phyloP scores from a whole-genome alignment of 805 yeast species.

The Limtongozyma cylindracea region DNA sequence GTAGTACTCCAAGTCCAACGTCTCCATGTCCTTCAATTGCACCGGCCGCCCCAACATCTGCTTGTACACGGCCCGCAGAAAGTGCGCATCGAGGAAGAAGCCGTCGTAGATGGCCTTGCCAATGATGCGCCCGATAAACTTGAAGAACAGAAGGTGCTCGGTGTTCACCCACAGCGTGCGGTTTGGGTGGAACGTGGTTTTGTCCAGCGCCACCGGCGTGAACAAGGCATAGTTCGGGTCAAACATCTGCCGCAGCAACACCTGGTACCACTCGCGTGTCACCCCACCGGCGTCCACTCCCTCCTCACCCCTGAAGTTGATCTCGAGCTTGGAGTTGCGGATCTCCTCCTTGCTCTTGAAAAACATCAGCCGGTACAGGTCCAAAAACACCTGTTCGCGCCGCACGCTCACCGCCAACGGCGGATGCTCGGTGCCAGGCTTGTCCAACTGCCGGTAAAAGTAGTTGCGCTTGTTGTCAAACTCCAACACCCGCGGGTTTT shows the following conservation, averaged over 20 bases:
- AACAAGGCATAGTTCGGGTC: conserved; percentile 88
- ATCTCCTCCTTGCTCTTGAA: conserved; percentile 57
- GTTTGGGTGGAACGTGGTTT: conserved; percentile 88
- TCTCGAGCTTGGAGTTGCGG: conserved; percentile 44
- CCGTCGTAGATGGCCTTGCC: conserved; percentile 87
- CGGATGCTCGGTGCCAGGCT: conserved; percentile 14
- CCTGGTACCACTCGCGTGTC: conserved; percentile 94
- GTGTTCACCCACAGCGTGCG: conserved; percentile 82
- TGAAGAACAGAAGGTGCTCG: conserved; percentile 78
- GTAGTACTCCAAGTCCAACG: conserved; percentile 75
- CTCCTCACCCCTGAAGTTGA: conserved; percentile 76
- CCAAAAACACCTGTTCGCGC: conserved; percentile 79
- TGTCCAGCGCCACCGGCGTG: conserved; percentile 75
- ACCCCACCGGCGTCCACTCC: conserved; percentile 99
- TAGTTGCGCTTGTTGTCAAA: conserved; percentile 83
- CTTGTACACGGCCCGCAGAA: conserved; percentile 87
- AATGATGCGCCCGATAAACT: conserved; percentile 79
- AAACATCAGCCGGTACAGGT: conserved; percentile 64
- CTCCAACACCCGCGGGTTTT: conserved; percentile 73
- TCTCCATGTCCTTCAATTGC: conserved; percentile 81
- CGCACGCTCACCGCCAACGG: conserved; percentile 45
- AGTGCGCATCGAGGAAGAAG: conserved; percentile 77
- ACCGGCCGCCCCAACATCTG: conserved; percentile 58
- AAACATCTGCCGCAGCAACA: conserved; percentile 80
- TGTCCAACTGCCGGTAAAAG: conserved; percentile 52